phyloP scores from a whole-genome alignment of 2,329 filamentous ascomycete species.

The Colletotrichum tropicale region DNA sequence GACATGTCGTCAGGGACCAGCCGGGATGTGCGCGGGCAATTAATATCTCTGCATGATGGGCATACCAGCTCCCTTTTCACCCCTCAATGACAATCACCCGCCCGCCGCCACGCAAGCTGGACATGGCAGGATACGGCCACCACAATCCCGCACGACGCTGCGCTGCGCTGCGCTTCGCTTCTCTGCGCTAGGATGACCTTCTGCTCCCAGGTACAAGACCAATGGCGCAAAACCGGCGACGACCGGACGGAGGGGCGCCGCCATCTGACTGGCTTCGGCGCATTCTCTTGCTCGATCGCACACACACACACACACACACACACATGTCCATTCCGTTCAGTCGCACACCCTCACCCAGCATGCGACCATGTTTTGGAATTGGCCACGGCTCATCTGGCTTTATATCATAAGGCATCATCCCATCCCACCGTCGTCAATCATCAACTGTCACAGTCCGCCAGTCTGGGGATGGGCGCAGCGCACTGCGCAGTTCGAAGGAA shows the following conservation, averaged over 20 bases:
- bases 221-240: neutral
- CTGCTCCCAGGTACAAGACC: neutral
- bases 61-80: constrained; percentile 29
- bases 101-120: constrained; percentile 32
- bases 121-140: neutral
- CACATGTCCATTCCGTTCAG: neutral
- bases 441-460: neutral
- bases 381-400: neutral
- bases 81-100: constrained; percentile 22
- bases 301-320: neutral
- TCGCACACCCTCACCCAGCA: neutral
- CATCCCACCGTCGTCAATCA: neutral
- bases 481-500: neutral
- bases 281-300: neutral
- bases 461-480: neutral
- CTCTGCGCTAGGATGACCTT: neutral
- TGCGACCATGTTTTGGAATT: neutral
- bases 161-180: neutral
- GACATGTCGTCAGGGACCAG: constrained; percentile 1
- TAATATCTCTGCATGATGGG: constrained; percentile 15
- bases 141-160: constrained; percentile 20
- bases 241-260: neutral
- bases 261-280: constrained; percentile 14
- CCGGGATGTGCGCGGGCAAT: constrained; percentile 9
- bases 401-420: neutral